phyloP scores from a whole-genome alignment of 495 filamentous ascomycete genomes.

The Penicillium ochrochloron region DNA sequence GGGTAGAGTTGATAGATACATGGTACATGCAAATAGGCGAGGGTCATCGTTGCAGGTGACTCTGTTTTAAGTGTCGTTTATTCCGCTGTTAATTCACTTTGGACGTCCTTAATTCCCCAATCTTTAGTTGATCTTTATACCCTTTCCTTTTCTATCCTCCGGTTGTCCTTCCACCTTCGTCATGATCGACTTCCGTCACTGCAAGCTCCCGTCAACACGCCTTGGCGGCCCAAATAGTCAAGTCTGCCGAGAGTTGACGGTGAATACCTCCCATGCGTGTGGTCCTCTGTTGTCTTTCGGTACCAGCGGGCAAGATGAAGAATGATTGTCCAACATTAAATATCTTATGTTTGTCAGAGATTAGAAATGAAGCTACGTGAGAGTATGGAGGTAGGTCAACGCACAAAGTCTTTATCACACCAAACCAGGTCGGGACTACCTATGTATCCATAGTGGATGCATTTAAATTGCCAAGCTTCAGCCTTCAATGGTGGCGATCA shows the following conservation, averaged over 20 bases:
- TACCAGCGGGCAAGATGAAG: not conserved
- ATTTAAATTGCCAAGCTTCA: too few relatives aligned
- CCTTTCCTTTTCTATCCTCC: not conserved
- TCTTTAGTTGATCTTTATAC: not conserved
- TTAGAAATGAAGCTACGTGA: not conserved
- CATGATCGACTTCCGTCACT: slow-evolving; percentile 3
- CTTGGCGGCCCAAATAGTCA: slow-evolving; percentile 12
- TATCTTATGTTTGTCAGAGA: not conserved
- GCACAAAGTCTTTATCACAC: too few relatives aligned
- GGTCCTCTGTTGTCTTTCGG: not conserved
- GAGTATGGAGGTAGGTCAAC: too few relatives aligned
- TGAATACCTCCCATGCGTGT: not conserved
- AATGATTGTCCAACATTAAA: not conserved
- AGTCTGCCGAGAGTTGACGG: slow-evolving; percentile 1
- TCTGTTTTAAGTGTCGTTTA: not conserved
- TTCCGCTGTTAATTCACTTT: not conserved
- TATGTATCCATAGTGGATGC: too few relatives aligned
- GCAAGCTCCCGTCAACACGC: not conserved
- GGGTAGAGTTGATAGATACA: too few relatives aligned
- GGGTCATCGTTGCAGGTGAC: too few relatives aligned
- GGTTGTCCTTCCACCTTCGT: not conserved
- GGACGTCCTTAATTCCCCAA: not conserved
- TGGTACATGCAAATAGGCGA: too few relatives aligned
- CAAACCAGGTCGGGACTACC: too few relatives aligned
- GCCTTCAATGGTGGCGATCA: too few relatives aligned